Evolutionary conservation across 305 asterid species (phyloP).

Genomic region (Solanum chacoense): DNA sequence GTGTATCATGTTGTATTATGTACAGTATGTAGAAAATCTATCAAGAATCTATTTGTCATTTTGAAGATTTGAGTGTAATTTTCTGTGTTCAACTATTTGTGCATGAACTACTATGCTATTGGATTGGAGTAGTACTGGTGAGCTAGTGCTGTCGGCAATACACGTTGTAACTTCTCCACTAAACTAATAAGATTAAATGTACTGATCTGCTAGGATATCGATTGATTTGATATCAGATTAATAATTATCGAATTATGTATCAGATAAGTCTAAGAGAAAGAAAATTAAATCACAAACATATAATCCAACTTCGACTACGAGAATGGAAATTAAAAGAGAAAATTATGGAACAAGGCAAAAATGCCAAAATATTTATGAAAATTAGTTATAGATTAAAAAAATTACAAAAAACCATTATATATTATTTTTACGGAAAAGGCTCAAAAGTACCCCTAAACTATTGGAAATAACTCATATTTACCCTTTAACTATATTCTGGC

Average conservation of each 20-base stretch:
- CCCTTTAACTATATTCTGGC: no score
- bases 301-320: neutral
- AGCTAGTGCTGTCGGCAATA: neutral
- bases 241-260: neutral
- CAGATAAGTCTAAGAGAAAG: neutral
- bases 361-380: no score
- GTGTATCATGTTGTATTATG: neutral
- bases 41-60: neutral
- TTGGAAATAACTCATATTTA: no score
- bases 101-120: neutral
- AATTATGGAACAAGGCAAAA: no score
- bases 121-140: neutral
- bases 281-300: neutral
- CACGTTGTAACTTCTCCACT: neutral
- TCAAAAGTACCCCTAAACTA: no score
- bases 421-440: no score
- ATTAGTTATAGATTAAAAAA: no score
- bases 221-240: neutral
- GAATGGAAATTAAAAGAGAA: neutral
- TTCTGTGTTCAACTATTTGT: neutral
- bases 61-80: neutral
- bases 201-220: neutral
- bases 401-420: no score
- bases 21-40: neutral
- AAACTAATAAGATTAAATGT: neutral